Percentiles rank a stretch among this genome's conserved stretches.
phyloP scores from a whole-genome alignment of 139 green algal genomes.

The Volvox reticuliferus region DNA sequence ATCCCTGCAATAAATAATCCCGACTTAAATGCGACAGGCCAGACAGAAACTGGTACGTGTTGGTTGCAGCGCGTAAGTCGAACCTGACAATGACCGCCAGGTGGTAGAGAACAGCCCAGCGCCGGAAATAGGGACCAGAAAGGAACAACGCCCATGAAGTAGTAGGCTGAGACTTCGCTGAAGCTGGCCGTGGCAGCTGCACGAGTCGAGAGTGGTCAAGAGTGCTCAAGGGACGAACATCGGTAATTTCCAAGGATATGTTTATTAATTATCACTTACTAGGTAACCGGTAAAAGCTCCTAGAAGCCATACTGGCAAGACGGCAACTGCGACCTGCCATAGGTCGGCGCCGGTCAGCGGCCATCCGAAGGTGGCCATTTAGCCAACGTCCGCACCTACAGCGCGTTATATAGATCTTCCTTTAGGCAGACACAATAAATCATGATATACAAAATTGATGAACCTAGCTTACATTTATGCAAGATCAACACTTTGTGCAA shows the following conservation, averaged over 20 bases:
- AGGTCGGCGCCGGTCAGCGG: background rate
- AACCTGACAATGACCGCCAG: conserved; percentile 58
- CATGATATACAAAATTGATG: background rate
- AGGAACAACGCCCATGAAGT: conserved; percentile 14
- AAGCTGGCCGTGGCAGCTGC: conserved; percentile 63
- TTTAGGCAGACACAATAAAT: background rate
- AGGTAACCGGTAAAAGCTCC: conserved; percentile 47
- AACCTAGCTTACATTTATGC: background rate
- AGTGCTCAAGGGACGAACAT: no score
- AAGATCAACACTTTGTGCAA: background rate
- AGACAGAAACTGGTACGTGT: background rate
- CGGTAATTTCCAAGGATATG: no score
- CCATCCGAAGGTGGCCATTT: conserved; percentile 11
- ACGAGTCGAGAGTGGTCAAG: conserved; percentile 6
- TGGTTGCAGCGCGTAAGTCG: background rate
- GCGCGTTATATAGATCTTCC: background rate
- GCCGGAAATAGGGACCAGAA: background rate
- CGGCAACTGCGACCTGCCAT: conserved; percentile 8
- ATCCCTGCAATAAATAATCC: conserved; percentile 64
- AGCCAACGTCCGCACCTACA: background rate
- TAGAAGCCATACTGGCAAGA: conserved; percentile 58
- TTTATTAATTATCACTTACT: conserved; percentile 25
- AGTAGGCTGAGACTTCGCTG: conserved; percentile 33
- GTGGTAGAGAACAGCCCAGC: conserved; percentile 48
- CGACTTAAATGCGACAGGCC: background rate